A percentile compares a stretch with the other conserved stretches of the same genome.
Evolutionary conservation across 208 protist species (phyloP).

Genomic region (Leishmania gerbilli): DNA sequence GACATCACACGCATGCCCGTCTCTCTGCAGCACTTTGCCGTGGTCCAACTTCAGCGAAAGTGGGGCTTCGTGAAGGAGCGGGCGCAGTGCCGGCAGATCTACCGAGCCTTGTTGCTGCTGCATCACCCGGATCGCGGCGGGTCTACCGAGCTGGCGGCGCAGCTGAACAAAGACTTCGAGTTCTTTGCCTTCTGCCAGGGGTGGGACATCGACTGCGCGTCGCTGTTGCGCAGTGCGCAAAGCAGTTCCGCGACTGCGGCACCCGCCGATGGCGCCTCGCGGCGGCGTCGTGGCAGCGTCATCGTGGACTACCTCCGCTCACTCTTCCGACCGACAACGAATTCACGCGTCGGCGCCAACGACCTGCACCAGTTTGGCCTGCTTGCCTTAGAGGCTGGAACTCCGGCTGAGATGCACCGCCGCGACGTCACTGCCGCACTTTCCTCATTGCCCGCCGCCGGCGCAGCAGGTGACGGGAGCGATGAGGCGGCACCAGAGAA

Average conservation of each 20-base stretch:
- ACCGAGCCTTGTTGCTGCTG: conserved; percentile 58
- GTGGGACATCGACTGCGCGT: conserved; percentile 57
- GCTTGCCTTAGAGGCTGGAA: conserved; percentile 55
- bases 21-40: conserved; percentile 81
- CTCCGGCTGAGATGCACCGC: conserved; percentile 42
- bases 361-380: conserved; percentile 70
- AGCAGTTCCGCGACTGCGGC: conserved; percentile 11
- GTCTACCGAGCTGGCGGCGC: conserved; percentile 50
- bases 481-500: not conserved
- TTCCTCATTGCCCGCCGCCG: not conserved
- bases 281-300: conserved; percentile 42
- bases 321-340: conserved; percentile 60
- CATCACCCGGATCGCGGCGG: conserved; percentile 81
- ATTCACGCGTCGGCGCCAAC: conserved; percentile 58
- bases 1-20: conserved; percentile 67
- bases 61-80: conserved; percentile 77
- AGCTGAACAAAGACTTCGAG: conserved; percentile 78
- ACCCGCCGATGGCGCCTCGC: conserved; percentile 13
- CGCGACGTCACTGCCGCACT: conserved; percentile 33
- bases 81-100: conserved; percentile 59
- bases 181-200: conserved; percentile 73
- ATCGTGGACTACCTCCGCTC: conserved; percentile 70
- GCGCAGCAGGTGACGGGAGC: not conserved
- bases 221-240: conserved; percentile 27
- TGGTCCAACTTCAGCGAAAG: conserved; percentile 74